phyloP scores from a whole-genome alignment of 1,284 basidiomycete genomes.

The Tausonia pullulans region DNA sequence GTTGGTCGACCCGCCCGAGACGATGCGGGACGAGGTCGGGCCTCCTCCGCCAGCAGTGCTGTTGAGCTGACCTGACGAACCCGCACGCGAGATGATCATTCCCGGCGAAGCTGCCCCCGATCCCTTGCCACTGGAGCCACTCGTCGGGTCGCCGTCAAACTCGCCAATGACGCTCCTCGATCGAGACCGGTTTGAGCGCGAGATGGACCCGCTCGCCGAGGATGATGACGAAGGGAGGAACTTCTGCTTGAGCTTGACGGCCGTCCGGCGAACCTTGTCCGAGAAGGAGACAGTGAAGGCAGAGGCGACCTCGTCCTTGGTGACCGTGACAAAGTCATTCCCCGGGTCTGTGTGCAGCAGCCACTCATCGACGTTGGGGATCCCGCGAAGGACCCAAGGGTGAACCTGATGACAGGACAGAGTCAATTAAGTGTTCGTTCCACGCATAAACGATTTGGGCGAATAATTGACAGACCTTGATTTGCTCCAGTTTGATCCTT shows the following conservation, averaged over 20 bases:
- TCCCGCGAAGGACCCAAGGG: conserved; percentile 66
- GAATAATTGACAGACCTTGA: conserved; percentile 53
- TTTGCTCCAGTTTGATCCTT: conserved; percentile 69
- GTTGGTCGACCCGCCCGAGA: not conserved
- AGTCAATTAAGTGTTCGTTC: not conserved
- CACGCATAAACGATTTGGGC: not conserved
- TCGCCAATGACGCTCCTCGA: not conserved
- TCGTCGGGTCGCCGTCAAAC: not conserved
- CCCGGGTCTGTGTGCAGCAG: conserved; percentile 59
- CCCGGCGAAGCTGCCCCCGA: too few relatives aligned
- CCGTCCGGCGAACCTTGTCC: conserved; percentile 20
- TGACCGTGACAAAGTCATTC: conserved; percentile 52
- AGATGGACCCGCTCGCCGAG: not conserved
- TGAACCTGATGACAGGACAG: conserved; percentile 25
- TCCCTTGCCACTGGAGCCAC: not conserved
- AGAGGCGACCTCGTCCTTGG: conserved; percentile 65
- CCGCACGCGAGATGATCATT: not conserved
- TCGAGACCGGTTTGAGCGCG: not conserved
- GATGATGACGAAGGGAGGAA: conserved; percentile 10
- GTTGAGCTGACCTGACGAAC: not conserved
- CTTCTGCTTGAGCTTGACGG: conserved; percentile 11
- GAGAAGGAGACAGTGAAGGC: conserved; percentile 45
- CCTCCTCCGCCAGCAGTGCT: not conserved
- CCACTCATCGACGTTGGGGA: conserved; percentile 65
- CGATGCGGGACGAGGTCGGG: not conserved